phyloP scores from a whole-genome alignment of 345 rosid genomes.

The Physaria fendleri region DNA sequence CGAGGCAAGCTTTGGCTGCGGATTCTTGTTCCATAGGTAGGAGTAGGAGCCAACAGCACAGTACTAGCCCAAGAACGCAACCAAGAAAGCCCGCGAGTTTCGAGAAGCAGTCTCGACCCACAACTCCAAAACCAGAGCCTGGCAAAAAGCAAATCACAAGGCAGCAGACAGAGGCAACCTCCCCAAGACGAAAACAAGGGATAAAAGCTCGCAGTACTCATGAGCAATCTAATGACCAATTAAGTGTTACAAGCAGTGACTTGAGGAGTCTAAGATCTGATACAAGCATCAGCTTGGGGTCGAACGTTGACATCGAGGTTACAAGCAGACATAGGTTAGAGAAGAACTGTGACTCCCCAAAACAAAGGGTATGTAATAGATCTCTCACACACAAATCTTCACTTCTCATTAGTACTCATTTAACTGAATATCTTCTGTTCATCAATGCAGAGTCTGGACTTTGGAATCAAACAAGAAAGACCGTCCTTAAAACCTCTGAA shows the following conservation, averaged over 20 bases:
- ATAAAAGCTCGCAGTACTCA: slow-evolving; percentile 27
- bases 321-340: slow-evolving; percentile 46
- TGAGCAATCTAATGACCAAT: slow-evolving; percentile 38
- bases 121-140: slow-evolving; percentile 37
- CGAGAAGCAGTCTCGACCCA: slow-evolving; percentile 39
- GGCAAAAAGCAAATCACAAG: slow-evolving; percentile 39
- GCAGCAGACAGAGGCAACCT: slow-evolving; percentile 40
- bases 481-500: slow-evolving; percentile 24
- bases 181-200: slow-evolving; percentile 36
- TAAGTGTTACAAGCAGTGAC: slow-evolving; percentile 37
- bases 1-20: slow-evolving; percentile 29
- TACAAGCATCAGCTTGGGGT: slow-evolving; percentile 41
- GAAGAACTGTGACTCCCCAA: slow-evolving; percentile 28
- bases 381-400: slow-evolving; percentile 1
- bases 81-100: slow-evolving; percentile 43
- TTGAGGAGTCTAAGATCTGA: slow-evolving; percentile 51
- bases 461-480: slow-evolving; percentile 34
- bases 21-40: slow-evolving; percentile 30
- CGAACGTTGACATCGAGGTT: slow-evolving; percentile 51
- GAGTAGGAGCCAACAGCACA: slow-evolving; percentile 40
- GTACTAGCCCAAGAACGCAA: slow-evolving; percentile 42
- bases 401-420: slow-evolving; percentile 13
- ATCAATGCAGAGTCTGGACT: slow-evolving; percentile 41
- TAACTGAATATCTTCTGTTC: slow-evolving; percentile 21
- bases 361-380: slow-evolving; percentile 34